Conservation (phyloP, 805 yeast species). For the Metschnikowia matae region DNA sequence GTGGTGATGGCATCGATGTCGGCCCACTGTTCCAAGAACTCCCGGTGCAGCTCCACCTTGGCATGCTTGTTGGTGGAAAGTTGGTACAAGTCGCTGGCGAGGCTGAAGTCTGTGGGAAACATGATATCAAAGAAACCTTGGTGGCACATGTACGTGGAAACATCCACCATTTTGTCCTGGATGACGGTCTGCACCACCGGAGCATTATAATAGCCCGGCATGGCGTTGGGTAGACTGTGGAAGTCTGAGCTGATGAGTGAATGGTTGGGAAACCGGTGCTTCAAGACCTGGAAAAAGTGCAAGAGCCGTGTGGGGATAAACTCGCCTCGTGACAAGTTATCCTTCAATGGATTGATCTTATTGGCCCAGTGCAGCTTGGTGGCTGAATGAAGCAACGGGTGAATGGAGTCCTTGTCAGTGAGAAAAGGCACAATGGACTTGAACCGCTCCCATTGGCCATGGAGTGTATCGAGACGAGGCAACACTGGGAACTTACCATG, state of each 20-base stretch:
- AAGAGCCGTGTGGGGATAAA: slow-evolving; percentile 75
- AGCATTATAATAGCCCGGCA: slow-evolving; percentile 54
- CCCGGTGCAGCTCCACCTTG: slow-evolving; percentile 53
- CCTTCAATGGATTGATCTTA: slow-evolving; percentile 59
- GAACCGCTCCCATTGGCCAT: slow-evolving; percentile 23
- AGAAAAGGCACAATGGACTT: slow-evolving; percentile 29
- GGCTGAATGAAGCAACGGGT: slow-evolving; percentile 57
- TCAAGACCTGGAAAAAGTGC: slow-evolving; percentile 60
- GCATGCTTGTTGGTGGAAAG: slow-evolving; percentile 60
- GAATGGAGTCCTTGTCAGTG: slow-evolving; percentile 34
- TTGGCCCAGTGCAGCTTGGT: slow-evolving; percentile 42
- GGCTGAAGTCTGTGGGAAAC: slow-evolving; percentile 76
- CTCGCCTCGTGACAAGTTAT: slow-evolving; percentile 66
- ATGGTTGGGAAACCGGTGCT: slow-evolving; percentile 69
- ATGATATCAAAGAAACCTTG: slow-evolving; percentile 85
- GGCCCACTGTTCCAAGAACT: slow-evolving; percentile 68
- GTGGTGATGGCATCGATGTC: slow-evolving; percentile 65
- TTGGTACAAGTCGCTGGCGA: slow-evolving; percentile 58
- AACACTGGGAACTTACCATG: slow-evolving; percentile 39
- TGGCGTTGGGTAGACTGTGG: slow-evolving; percentile 41
- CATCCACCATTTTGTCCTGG: slow-evolving; percentile 62
- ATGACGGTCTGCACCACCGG: slow-evolving; percentile 81
- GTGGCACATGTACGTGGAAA: slow-evolving; percentile 71
- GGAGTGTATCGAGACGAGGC: slow-evolving; percentile 19
- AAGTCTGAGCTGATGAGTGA: slow-evolving; percentile 73